Percentiles rank a stretch among this genome's conserved stretches.
Evolutionary conservation across 352 stramenopile genomes (phyloP).

Genomic region (Phytophthora sojae): DNA sequence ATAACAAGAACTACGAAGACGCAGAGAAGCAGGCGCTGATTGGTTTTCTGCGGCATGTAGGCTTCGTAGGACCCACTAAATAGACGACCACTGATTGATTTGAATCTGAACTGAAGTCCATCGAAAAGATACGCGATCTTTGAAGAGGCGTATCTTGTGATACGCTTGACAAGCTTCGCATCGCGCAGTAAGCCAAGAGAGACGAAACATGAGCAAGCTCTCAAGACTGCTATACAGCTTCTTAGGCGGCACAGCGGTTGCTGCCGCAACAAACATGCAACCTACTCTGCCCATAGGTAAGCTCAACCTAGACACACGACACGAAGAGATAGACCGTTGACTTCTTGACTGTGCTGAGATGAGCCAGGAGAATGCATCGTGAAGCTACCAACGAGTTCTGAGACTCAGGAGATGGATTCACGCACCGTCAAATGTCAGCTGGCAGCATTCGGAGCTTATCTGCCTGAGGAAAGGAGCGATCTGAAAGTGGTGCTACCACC

Average conservation of each 20-base stretch:
- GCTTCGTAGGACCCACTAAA: conserved; percentile 41
- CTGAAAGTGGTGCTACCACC: conserved; percentile 25
- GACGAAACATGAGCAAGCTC: conserved; percentile 13
- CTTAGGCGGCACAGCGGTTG: neutral
- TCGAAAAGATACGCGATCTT: conserved; percentile 27
- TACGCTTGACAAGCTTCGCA: conserved; percentile 29
- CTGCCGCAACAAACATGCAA: conserved; percentile 6
- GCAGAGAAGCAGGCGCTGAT: conserved; percentile 74
- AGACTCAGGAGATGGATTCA: neutral
- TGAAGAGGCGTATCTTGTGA: conserved; percentile 28
- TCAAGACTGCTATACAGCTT: conserved; percentile 17
- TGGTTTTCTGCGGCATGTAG: conserved; percentile 58
- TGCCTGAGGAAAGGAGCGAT: conserved; percentile 4
- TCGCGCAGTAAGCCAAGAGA: neutral
- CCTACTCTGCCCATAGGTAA: conserved; percentile 31
- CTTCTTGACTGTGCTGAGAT: conserved; percentile 1
- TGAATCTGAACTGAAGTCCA: conserved; percentile 13
- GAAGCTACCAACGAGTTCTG: neutral
- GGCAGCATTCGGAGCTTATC: conserved; percentile 43
- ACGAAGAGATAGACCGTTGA: neutral
- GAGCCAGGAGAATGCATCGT: conserved; percentile 19
- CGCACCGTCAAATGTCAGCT: conserved; percentile 39
- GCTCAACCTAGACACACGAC: neutral
- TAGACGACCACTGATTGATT: conserved; percentile 21
- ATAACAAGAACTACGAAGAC: conserved; percentile 89